phyloP scores from a whole-genome alignment of 352 stramenopile genomes.

The Phytophthora cactorum region DNA sequence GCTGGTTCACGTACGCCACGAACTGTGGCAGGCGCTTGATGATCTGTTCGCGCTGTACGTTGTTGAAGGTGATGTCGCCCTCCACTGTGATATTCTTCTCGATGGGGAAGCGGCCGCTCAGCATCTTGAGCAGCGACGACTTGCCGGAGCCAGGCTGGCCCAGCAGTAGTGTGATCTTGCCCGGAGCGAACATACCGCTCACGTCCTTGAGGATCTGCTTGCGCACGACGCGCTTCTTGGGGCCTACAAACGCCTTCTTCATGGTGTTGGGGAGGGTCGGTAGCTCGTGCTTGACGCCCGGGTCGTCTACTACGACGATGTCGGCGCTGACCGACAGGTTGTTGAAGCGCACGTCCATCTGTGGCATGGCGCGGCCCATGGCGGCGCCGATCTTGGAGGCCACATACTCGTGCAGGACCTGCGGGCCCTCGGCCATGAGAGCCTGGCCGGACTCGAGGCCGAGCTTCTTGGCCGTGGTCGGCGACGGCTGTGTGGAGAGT shows the following conservation, averaged over 20 bases:
- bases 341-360: slow-evolving; percentile 1
- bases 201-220: slow-evolving; percentile 50
- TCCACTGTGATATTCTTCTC: slow-evolving; percentile 48
- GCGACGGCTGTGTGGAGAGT: slow-evolving; percentile 11
- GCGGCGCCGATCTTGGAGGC: slow-evolving; percentile 30
- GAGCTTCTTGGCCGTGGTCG: slow-evolving; percentile 6
- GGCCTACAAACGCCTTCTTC: slow-evolving; percentile 33
- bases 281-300: slow-evolving; percentile 27
- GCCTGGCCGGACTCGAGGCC: slow-evolving; percentile 20
- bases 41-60: background rate
- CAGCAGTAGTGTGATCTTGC: slow-evolving; percentile 46
- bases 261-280: slow-evolving; percentile 40
- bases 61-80: slow-evolving; percentile 13
- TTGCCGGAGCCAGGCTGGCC: slow-evolving; percentile 34
- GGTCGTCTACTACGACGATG: background rate
- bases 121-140: slow-evolving; percentile 50
- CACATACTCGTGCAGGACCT: slow-evolving; percentile 36
- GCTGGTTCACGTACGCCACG: slow-evolving; percentile 12
- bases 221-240: slow-evolving; percentile 35
- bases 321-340: background rate
- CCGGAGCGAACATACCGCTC: slow-evolving; percentile 37
- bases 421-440: slow-evolving; percentile 34
- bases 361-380: slow-evolving; percentile 24
- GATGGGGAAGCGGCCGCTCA: slow-evolving; percentile 44
- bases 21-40: background rate